Base-by-base conservation (phyloP, 2,329 filamentous ascomycete genomes). In the Fusarium sacchari region DNA sequence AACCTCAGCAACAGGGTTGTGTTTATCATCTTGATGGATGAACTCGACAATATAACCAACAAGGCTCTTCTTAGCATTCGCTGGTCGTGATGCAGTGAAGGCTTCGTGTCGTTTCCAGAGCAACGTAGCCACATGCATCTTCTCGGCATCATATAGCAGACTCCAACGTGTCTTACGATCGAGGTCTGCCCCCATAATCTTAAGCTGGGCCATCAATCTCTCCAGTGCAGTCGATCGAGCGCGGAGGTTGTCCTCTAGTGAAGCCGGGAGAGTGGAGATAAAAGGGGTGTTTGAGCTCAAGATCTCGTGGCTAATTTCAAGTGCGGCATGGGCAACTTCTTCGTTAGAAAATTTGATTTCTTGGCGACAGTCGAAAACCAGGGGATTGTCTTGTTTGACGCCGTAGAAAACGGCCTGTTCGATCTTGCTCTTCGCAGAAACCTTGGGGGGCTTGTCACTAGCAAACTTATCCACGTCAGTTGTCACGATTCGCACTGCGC, bases 401-500 rank as follows among this genome's bases (percentile, higher is more conserved):
- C 95, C 95, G 80, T 94, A 98, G 83, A 98, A 98, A 3, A 98
- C 93, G 6, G 95, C 95, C 83, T 99, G 95, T 79, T 98, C 94
- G 44, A 99, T 88, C 82, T 96, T 97, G 82, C 91, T 94, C 82
- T 94, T 96, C 12, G 94, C 93, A 3, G 93, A 95, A 22, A 97
- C 89, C 73, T 86, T 83, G 3, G 89, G 90, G 9, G 89, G 86
- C 60, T 84, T 82, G 59, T 88, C 87, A 69, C 88, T 88, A 18
- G 86, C 86, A 76, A 92, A 91, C 67, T 87, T 88, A 70, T 90
- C 87, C 50, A 89, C 83, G 57, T 92, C 88, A 13, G 87, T 86
- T 26, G 89, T 86, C 24, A 88, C 84, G 46, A 93, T 81, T 57
- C 91, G 87, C 32, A 93, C 83, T 26, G 89, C 84, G 22, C 91